Evolutionary conservation across 164 flowering plant species (phyloP).

Genomic region (Vitis amurensis): DNA sequence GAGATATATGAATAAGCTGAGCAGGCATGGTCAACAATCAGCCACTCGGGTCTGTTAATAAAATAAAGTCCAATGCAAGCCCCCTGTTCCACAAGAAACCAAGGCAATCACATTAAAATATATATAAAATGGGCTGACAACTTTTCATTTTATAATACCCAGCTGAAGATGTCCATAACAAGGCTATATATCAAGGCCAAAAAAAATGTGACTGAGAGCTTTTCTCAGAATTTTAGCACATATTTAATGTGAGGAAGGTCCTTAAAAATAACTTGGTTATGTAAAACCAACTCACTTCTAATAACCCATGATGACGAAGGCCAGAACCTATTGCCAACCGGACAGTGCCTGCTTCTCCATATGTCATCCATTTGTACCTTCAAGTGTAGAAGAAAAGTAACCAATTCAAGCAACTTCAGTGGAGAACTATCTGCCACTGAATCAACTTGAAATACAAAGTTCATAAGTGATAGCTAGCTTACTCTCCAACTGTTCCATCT

Average conservation of each 20-base stretch:
- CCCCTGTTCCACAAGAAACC: slow-evolving; percentile 37
- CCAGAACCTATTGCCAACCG: slow-evolving; percentile 70
- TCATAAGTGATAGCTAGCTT: slow-evolving; percentile 1
- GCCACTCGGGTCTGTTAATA: slow-evolving; percentile 78
- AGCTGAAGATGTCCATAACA: slow-evolving; percentile 3
- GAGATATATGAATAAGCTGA: slow-evolving; percentile 69
- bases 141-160: background rate
- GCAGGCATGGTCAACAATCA: slow-evolving; percentile 76
- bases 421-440: background rate
- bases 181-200: background rate
- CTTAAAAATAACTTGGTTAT: no score
- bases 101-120: background rate
- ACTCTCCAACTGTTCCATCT: slow-evolving; percentile 70
- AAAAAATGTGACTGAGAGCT: background rate
- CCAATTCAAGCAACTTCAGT: slow-evolving; percentile 2
- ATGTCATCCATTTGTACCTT: slow-evolving; percentile 84
- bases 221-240: background rate
- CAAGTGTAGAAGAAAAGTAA: slow-evolving; percentile 6
- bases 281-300: slow-evolving; percentile 33
- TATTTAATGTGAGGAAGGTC: no score
- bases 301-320: slow-evolving; percentile 46
- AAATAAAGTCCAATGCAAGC: slow-evolving; percentile 61
- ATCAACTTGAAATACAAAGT: background rate
- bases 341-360: slow-evolving; percentile 64
- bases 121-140: background rate